Base-by-base conservation (phyloP, 192 early-diverging fungal genomes). In the Blastocladiella britannica region DNA sequence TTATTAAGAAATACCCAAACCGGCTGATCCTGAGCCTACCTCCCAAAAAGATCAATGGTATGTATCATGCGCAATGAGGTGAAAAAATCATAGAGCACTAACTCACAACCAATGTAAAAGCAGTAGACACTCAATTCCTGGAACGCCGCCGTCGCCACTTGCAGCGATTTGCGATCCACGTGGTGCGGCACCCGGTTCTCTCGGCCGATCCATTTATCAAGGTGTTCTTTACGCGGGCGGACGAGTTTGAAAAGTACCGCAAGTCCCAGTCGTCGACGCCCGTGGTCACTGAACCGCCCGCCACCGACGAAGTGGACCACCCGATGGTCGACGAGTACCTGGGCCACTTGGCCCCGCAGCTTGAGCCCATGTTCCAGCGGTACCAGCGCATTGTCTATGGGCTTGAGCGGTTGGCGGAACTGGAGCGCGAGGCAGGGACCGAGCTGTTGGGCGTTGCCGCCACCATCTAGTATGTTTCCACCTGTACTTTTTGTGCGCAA, bases 11-110 rank as follows among this genome's bases (percentile, higher is more conserved):
- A 53, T 96, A 91, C 61, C 89, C 89, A 7, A 86, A 76, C 53
- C 70, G 92, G 26, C 78, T 87, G 59, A 72, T 84, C 26, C 82
- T 87, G 15, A 78, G 80, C 62, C 71, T 91, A 8, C 91, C 91
- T 53, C 91, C 91, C 2, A 94, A 94, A 62, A 82, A 86, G 52
- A 70, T 91, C 54, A 77, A 80, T 70, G 82, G 87, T 80, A 82
- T 53, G 55, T 37, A 55, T 29, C 15, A 37, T 51, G 4, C 24
- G 6, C 28, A 37, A 1, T 47, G 4, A 26, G 23, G 26, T 22
- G 7, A n/a, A 5, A 52, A 47, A 4, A 26, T 53, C 15, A 51
- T 5, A 4, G 25, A 12, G 28, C 31, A 52, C 37, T 58, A 18
- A 20, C 57, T 52, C 29, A 59, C 28, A 22, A 47, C 15, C 20